These are phyloP conservation scores for Cutaneotrichosporon dermatis DNA, from an alignment of 1,284 basidiomycete species.

Conservation along the genomic window DNA sequence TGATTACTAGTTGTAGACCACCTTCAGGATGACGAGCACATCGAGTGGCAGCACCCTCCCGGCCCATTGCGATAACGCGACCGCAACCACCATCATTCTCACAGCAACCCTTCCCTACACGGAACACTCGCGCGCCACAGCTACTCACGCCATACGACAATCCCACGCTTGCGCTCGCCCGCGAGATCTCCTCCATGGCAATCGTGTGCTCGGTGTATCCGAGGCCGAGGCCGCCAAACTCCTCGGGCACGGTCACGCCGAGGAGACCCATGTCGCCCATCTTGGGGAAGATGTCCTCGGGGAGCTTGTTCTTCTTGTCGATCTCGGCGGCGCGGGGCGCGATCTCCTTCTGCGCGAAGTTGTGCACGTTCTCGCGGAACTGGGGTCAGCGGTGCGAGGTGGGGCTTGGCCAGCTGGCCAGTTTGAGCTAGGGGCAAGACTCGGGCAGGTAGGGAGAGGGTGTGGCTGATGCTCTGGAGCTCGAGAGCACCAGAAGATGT, in stretches of 20 bases:
- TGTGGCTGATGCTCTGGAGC: too few relatives aligned
- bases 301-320: constrained; percentile 75
- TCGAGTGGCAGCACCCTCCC: too few relatives aligned
- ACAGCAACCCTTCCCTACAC: neutral
- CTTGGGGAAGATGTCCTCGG: constrained; percentile 81
- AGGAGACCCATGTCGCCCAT: constrained; percentile 70
- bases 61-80: too few relatives aligned
- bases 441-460: too few relatives aligned
- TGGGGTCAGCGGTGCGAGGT: constrained; percentile 37
- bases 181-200: constrained; percentile 87
- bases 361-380: constrained; percentile 72
- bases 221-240: constrained; percentile 71
- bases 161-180: constrained; percentile 82
- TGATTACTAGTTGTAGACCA: too few relatives aligned
- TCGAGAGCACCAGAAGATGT: too few relatives aligned
- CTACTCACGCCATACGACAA: constrained; percentile 69
- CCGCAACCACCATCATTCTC: neutral
- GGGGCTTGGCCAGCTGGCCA: neutral
- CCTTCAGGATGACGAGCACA: too few relatives aligned
- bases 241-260: constrained; percentile 74
- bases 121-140: neutral
- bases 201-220: constrained; percentile 85
- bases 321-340: constrained; percentile 77
- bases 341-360: constrained; percentile 74
- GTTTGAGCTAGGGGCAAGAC: neutral